phyloP scores from a whole-genome alignment of 495 filamentous ascomycete genomes.

The Baudoinia panamericana region DNA sequence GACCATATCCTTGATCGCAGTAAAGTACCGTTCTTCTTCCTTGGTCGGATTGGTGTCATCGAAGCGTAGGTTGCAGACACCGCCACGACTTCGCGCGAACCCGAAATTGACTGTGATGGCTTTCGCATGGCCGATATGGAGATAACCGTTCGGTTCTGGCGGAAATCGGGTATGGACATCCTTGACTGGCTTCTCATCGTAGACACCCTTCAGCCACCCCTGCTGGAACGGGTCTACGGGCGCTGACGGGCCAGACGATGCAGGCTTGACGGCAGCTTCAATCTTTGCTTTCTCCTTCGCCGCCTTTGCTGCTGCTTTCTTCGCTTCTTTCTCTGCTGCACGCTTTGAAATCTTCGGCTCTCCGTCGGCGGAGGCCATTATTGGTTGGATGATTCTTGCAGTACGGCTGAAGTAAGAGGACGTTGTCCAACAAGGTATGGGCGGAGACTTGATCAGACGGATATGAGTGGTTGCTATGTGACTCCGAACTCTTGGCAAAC shows the following conservation, averaged over 20 bases:
- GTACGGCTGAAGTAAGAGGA: too few relatives aligned
- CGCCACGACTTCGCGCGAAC: constrained; percentile 75
- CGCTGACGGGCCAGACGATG: constrained; percentile 37
- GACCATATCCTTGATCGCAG: constrained; percentile 32
- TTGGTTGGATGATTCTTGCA: background rate
- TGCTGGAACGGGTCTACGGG: constrained; percentile 59
- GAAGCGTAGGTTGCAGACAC: constrained; percentile 44
- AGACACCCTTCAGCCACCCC: constrained; percentile 71
- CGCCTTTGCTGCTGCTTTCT: constrained; percentile 21
- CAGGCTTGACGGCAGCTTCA: constrained; percentile 22
- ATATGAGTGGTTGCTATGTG: too few relatives aligned
- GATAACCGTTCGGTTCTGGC: constrained; percentile 72
- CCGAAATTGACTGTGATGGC: constrained; percentile 98
- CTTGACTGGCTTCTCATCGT: constrained; percentile 57
- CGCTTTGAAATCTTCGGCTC: constrained; percentile 25
- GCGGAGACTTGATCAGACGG: too few relatives aligned
- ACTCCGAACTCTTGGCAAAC: too few relatives aligned
- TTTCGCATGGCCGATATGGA: constrained; percentile 88
- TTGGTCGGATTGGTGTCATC: constrained; percentile 37
- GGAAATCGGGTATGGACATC: constrained; percentile 72
- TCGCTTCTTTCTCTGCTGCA: constrained; percentile 20
- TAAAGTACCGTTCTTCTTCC: constrained; percentile 35
- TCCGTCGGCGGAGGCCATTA: constrained; percentile 3
- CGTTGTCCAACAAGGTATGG: too few relatives aligned
- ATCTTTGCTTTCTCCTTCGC: constrained; percentile 23